Evolutionary conservation across 352 stramenopile genomes (phyloP).

Genomic region (Pythium volutum): DNA sequence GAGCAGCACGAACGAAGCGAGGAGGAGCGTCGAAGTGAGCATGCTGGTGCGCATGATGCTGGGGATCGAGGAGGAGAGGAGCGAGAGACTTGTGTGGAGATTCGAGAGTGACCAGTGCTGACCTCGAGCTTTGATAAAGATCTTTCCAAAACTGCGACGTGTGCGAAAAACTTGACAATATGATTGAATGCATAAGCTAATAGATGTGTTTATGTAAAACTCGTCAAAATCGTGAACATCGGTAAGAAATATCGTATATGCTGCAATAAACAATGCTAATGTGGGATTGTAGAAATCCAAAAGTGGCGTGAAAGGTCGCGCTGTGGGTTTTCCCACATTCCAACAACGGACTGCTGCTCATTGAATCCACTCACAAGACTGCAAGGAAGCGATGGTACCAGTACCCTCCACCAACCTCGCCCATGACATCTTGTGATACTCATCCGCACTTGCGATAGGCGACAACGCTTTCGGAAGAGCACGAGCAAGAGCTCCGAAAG

Average conservation of each 20-base stretch:
- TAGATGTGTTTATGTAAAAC: no score
- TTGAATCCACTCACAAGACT: not conserved
- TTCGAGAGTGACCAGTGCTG: constrained; percentile 11
- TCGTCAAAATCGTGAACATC: no score
- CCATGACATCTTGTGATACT: not conserved
- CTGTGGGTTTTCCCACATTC: not conserved
- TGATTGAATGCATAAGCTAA: no score
- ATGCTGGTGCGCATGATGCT: not conserved
- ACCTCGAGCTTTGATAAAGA: not conserved
- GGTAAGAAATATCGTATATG: not conserved
- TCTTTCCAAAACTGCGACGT: constrained; percentile 28
- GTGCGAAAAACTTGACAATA: constrained; percentile 8
- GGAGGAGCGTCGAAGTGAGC: not conserved
- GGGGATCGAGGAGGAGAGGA: not conserved
- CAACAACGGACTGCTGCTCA: not conserved
- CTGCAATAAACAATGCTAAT: not conserved
- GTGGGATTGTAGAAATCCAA: not conserved
- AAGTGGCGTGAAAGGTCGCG: not conserved
- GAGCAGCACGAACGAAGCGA: not conserved
- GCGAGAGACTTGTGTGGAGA: constrained; percentile 2
- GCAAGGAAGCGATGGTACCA: not conserved
- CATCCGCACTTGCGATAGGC: constrained; percentile 11
- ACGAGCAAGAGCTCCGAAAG: constrained; percentile 67
- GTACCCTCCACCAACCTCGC: not conserved
- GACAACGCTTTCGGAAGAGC: constrained; percentile 58